phyloP scores from a whole-genome alignment of 202 grass and related monocot species.

The Panicum virgatum region DNA sequence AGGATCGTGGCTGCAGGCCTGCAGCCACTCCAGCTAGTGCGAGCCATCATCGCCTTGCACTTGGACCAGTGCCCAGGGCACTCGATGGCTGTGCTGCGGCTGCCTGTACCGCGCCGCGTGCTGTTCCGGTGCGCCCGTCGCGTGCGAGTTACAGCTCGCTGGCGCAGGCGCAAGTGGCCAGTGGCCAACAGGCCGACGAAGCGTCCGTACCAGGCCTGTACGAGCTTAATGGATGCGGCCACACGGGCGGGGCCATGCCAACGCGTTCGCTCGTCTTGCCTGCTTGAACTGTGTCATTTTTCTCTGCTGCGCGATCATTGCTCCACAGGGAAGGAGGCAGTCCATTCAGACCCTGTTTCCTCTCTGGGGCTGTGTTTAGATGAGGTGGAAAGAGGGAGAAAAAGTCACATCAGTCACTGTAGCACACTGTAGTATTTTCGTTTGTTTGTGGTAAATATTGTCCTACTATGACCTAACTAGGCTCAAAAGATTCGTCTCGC shows the following conservation, averaged over 20 bases:
- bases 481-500: too few species aligned
- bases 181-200: background rate
- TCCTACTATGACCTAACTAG: too few species aligned
- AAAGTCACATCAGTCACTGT: too few species aligned
- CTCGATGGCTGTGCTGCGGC: background rate
- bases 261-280: background rate
- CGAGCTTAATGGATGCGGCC: background rate
- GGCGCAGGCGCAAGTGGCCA: background rate
- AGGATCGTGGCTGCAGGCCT: background rate
- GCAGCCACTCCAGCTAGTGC: too few species aligned
- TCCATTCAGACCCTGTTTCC: too few species aligned
- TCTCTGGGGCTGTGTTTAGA: too few species aligned
- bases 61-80: background rate
- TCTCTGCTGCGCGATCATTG: background rate
- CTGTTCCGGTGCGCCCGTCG: background rate
- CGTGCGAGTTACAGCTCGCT: background rate
- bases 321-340: background rate
- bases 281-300: background rate
- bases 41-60: background rate
- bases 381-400: too few species aligned
- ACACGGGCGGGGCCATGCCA: background rate
- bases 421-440: too few species aligned
- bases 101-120: background rate
- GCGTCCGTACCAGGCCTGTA: too few species aligned
- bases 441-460: too few species aligned